phyloP scores from a whole-genome alignment of 176 grass and related monocot genomes.

The Triticum timopheevii region DNA sequence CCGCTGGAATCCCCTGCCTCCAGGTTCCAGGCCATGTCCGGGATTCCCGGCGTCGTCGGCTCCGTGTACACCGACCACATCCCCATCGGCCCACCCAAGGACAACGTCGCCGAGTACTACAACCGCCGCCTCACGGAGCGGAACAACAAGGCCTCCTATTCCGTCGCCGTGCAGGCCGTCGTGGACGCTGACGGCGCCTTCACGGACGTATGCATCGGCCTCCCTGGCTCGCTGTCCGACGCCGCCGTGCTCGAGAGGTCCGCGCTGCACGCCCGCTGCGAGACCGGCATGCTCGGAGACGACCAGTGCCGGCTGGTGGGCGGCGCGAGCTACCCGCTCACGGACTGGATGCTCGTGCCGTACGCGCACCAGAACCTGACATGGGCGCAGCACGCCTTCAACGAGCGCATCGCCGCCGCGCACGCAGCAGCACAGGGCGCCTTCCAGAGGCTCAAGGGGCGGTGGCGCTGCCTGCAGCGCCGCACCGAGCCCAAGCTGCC shows the following conservation, averaged over 20 bases:
- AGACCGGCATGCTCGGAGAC: constrained; percentile 26
- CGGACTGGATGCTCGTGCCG: constrained; percentile 75
- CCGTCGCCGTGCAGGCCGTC: constrained; percentile 65
- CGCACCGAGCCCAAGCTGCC: constrained; percentile 62
- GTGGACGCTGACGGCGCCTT: constrained; percentile 57
- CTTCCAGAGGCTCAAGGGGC: constrained; percentile 55
- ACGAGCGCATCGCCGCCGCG: constrained; percentile 43
- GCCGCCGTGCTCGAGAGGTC: constrained; percentile 55
- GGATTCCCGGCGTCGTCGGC: constrained; percentile 58
- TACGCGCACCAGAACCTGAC: constrained; percentile 68
- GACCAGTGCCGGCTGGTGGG: constrained; percentile 47
- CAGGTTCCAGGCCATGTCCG: constrained; percentile 37
- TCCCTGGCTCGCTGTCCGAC: constrained; percentile 62
- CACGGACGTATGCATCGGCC: constrained; percentile 64
- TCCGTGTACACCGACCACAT: constrained; percentile 64
- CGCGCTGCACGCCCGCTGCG: constrained; percentile 28
- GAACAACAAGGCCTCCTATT: constrained; percentile 73
- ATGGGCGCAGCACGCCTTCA: constrained; percentile 66
- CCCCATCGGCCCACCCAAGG: constrained; percentile 62
- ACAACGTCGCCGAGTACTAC: constrained; percentile 53
- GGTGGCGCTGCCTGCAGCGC: constrained; percentile 72
- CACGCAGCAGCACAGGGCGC: constrained; percentile 39
- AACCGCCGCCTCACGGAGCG: constrained; percentile 74
- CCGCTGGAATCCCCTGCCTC: constrained; percentile 1
- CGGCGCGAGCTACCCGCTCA: constrained; percentile 52